Conservation (phyloP, 768 basidiomycete species). For the Pleurotus ostreatus region DNA sequence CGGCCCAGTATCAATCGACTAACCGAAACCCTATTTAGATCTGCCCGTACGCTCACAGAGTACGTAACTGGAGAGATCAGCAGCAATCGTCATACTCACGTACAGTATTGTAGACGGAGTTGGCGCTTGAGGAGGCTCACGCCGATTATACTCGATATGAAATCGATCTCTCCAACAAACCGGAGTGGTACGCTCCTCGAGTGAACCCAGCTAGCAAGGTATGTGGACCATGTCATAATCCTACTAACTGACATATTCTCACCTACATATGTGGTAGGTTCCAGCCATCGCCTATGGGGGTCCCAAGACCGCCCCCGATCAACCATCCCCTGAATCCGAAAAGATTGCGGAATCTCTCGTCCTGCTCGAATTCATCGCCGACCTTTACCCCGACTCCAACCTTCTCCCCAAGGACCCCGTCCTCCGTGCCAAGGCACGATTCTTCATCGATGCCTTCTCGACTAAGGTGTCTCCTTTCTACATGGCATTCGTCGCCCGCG, state of each 20-base stretch:
- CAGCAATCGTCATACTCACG: neutral
- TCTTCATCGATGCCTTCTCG: constrained; percentile 56
- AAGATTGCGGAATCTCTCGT: constrained; percentile 65
- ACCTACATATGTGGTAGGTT: constrained; percentile 29
- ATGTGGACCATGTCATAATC: constrained; percentile 8
- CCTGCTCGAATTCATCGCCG: constrained; percentile 64
- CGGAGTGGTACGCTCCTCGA: constrained; percentile 62
- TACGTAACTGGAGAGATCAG: neutral
- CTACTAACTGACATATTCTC: neutral
- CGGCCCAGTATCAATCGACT: neutral
- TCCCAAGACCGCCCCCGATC: constrained; percentile 47
- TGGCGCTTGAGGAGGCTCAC: constrained; percentile 58
- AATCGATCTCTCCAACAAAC: constrained; percentile 62
- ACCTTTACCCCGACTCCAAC: constrained; percentile 43
- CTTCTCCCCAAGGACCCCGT: constrained; percentile 56
- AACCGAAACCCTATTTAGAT: neutral
- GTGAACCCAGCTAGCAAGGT: constrained; percentile 70
- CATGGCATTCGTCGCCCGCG: constrained; percentile 29
- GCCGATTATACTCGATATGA: constrained; percentile 46
- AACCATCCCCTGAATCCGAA: constrained; percentile 54
- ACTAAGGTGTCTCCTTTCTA: constrained; percentile 40
- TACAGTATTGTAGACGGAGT: constrained; percentile 37
- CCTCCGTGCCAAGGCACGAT: constrained; percentile 51
- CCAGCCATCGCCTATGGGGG: constrained; percentile 62
- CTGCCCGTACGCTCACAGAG: constrained; percentile 2